These are phyloP conservation scores for Fusarium zealandicum DNA, from an alignment of 2,329 filamentous ascomycete species.

Conservation along the genomic window DNA sequence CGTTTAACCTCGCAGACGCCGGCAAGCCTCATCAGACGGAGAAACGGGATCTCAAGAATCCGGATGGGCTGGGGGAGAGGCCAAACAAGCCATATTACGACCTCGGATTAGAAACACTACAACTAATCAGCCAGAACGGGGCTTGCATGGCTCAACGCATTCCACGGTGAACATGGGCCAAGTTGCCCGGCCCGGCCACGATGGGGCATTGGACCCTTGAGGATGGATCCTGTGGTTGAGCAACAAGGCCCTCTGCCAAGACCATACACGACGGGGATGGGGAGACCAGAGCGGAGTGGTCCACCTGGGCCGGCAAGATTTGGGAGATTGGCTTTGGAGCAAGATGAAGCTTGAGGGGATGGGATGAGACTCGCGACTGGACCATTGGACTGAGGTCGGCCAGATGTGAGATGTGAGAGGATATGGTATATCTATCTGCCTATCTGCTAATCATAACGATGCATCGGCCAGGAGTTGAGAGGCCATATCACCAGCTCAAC, in stretches of 20 bases:
- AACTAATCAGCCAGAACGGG: constrained; percentile 3
- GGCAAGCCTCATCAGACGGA: background rate
- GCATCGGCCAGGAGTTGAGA: constrained; percentile 17
- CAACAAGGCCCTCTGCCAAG: constrained; percentile 12
- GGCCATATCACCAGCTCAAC: constrained; percentile 9
- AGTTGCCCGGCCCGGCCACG: background rate
- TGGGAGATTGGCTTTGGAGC: constrained; percentile 1
- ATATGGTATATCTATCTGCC: no score
- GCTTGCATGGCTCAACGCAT: constrained; percentile 18
- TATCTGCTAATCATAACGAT: background rate
- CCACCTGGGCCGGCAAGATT: constrained; percentile 6
- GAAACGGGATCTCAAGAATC: constrained; percentile 2
- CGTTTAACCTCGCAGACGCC: constrained; percentile 6
- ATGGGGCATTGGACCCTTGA: background rate
- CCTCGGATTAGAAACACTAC: background rate
- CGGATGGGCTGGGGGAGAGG: constrained; percentile 2
- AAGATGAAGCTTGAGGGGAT: constrained; percentile 1
- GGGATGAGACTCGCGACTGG: constrained; percentile 9
- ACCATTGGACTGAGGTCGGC: constrained; percentile 6
- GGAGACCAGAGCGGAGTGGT: background rate
- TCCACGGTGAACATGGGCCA: constrained; percentile 25
- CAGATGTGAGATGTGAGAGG: constrained; percentile 2
- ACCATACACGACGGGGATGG: background rate
- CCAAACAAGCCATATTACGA: constrained; percentile 1
- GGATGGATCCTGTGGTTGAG: constrained; percentile 7